Evolutionary conservation across 1,284 basidiomycete species (phyloP).

Genomic region (Heterobasidion irregulare): DNA sequence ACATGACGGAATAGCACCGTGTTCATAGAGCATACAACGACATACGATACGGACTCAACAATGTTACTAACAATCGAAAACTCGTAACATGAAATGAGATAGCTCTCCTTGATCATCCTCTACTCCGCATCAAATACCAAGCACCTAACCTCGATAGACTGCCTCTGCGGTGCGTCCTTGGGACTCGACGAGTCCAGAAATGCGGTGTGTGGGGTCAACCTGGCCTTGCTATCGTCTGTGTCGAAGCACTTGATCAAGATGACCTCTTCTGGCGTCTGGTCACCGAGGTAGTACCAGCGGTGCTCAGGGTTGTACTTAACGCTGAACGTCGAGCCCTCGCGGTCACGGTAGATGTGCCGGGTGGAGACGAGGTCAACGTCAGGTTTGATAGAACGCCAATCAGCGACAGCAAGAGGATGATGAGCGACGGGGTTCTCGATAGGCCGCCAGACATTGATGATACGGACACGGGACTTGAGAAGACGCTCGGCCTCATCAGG

Average conservation of each 20-base stretch:
- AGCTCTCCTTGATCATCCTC: background rate
- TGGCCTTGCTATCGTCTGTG: slow-evolving; percentile 28
- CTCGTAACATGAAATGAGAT: background rate
- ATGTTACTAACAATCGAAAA: background rate
- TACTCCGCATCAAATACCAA: slow-evolving; percentile 26
- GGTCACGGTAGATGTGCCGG: slow-evolving; percentile 23
- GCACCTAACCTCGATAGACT: slow-evolving; percentile 34
- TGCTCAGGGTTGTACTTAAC: slow-evolving; percentile 30
- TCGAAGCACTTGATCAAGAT: slow-evolving; percentile 42
- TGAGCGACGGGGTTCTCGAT: slow-evolving; percentile 36
- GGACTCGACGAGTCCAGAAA: slow-evolving; percentile 32
- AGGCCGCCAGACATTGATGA: slow-evolving; percentile 52
- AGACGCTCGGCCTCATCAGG: slow-evolving; percentile 35
- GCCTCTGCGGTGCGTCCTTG: slow-evolving; percentile 28
- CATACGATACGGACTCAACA: too few relatives aligned
- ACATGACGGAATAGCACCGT: too few relatives aligned
- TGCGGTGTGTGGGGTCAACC: slow-evolving; percentile 38
- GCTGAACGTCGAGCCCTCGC: slow-evolving; percentile 27
- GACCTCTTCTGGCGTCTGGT: slow-evolving; percentile 38
- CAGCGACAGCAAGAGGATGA: slow-evolving; percentile 38
- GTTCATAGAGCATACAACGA: too few relatives aligned
- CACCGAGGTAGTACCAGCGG: slow-evolving; percentile 38
- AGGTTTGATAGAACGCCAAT: slow-evolving; percentile 30
- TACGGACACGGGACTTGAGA: slow-evolving; percentile 41
- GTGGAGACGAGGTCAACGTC: slow-evolving; percentile 25